phyloP scores from a whole-genome alignment of 1,139 yeast species.

The Hanseniaspora uvarum region DNA sequence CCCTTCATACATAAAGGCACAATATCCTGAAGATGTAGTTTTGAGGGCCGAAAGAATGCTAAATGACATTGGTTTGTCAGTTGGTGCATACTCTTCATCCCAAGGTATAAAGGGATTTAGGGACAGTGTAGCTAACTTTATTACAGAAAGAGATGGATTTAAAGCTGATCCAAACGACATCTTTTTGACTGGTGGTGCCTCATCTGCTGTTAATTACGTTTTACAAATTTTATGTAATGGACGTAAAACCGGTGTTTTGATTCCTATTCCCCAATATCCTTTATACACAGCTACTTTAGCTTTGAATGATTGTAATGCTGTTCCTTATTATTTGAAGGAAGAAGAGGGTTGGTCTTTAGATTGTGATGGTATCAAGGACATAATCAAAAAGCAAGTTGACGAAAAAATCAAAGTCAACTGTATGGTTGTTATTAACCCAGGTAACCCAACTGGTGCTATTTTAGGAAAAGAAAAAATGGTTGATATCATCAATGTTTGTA shows the following conservation, averaged over 20 bases:
- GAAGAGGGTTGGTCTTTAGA: constrained; percentile 73
- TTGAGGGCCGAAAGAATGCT: constrained; percentile 57
- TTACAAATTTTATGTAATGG: constrained; percentile 61
- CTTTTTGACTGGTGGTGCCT: constrained; percentile 86
- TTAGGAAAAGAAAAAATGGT: constrained; percentile 55
- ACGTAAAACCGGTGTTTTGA: constrained; percentile 67
- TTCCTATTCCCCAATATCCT: constrained; percentile 97
- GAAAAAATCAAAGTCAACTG: constrained; percentile 62
- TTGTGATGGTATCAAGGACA: constrained; percentile 50
- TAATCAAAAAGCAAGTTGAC: constrained; percentile 43
- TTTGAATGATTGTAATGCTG: constrained; percentile 64
- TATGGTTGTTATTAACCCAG: constrained; percentile 89
- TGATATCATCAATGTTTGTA: constrained; percentile 66
- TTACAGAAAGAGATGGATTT: constrained; percentile 57
- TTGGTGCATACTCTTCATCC: constrained; percentile 90
- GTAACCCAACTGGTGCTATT: constrained; percentile 93
- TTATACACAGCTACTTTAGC: constrained; percentile 87
- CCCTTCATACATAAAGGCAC: constrained; percentile 20
- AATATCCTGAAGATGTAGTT: constrained; percentile 48
- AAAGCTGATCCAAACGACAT: constrained; percentile 60
- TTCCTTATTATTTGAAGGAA: constrained; percentile 85
- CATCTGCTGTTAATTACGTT: constrained; percentile 73
- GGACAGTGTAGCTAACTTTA: constrained; percentile 69
- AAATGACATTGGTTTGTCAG: constrained; percentile 53
- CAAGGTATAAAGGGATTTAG: constrained; percentile 73